A percentile compares a stretch with the other conserved stretches of the same genome.
phyloP scores from a whole-genome alignment of 306 rosid genomes.

The Quercus gilva region DNA sequence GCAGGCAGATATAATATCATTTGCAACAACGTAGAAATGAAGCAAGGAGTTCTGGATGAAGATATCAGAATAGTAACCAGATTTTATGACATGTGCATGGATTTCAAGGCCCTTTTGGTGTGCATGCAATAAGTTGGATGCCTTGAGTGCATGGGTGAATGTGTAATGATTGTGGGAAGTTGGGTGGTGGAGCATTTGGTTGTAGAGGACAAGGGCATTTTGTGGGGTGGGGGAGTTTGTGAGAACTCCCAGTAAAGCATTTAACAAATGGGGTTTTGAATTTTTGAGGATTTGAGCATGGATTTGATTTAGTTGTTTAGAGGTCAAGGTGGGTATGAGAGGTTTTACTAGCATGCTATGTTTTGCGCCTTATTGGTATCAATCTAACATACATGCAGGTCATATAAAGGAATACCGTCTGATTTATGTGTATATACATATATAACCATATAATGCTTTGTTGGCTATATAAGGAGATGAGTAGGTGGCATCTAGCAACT shows the following conservation, averaged over 20 bases:
- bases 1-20: slow-evolving; percentile 49
- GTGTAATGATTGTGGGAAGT: slow-evolving; percentile 66
- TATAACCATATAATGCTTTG: too few relatives aligned
- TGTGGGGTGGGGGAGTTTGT: slow-evolving; percentile 37
- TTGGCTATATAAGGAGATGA: too few relatives aligned
- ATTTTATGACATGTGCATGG: slow-evolving; percentile 60
- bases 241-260: slow-evolving; percentile 42
- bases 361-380: too few relatives aligned
- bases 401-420: too few relatives aligned
- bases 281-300: slow-evolving; percentile 46
- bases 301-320: slow-evolving; percentile 36
- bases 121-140: slow-evolving; percentile 40
- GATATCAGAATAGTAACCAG: slow-evolving; percentile 54
- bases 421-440: too few relatives aligned
- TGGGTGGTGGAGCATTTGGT: slow-evolving; percentile 60
- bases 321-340: slow-evolving; percentile 3
- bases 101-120: slow-evolving; percentile 57
- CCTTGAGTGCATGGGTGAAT: slow-evolving; percentile 68
- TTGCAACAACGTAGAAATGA: slow-evolving; percentile 44
- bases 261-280: slow-evolving; percentile 48
- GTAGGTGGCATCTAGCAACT: too few relatives aligned
- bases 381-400: too few relatives aligned
- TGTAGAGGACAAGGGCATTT: slow-evolving; percentile 60
- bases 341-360: slow-evolving; percentile 3
- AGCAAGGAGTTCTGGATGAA: slow-evolving; percentile 67